Percentiles rank a stretch among this genome's conserved stretches.
Conservation (phyloP, 2,329 filamentous ascomycete genomes). For the Emergomyces pasteurianus region DNA sequence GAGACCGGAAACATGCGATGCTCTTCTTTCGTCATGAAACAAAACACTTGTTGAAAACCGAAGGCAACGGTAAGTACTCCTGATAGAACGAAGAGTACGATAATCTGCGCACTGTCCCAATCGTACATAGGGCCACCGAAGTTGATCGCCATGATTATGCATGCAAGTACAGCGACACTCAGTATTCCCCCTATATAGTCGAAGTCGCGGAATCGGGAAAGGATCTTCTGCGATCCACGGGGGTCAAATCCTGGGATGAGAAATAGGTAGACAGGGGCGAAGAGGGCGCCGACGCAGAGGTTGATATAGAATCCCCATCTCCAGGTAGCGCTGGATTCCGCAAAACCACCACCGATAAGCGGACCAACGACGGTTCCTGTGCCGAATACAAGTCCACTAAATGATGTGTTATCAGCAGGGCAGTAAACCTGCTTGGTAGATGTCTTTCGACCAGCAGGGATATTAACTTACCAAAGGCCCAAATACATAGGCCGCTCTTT, state of each 20-base stretch:
- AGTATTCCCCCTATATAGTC: conserved; percentile 30
- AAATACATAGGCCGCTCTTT: conserved; percentile 34
- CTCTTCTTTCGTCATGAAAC: conserved; percentile 32
- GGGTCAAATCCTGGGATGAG: conserved; percentile 22
- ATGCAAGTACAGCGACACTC: conserved; percentile 9
- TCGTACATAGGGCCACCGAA: conserved; percentile 39
- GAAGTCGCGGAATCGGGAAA: conserved; percentile 6
- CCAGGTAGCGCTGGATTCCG: conserved; percentile 20
- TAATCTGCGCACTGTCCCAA: conserved; percentile 36
- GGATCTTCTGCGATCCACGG: conserved; percentile 11
- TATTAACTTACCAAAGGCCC: conserved; percentile 13
- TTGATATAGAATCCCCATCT: conserved; percentile 41
- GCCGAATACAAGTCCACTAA: conserved; percentile 27
- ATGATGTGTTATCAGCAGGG: conserved; percentile 21
- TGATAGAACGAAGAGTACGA: conserved; percentile 38
- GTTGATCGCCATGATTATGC: conserved; percentile 37
- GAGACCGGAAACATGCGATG: conserved; percentile 40
- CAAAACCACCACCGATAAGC: conserved; percentile 28
- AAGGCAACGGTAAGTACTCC: conserved; percentile 36
- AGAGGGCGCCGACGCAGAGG: conserved; percentile 34
- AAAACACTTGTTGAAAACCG: conserved; percentile 30
- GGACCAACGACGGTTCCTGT: conserved; percentile 28
- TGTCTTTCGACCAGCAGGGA: conserved; percentile 14
- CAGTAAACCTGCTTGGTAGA: conserved; percentile 9
- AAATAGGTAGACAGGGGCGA: conserved; percentile 33